Base-by-base conservation (phyloP, 768 basidiomycete genomes). In the Russula lepida region DNA sequence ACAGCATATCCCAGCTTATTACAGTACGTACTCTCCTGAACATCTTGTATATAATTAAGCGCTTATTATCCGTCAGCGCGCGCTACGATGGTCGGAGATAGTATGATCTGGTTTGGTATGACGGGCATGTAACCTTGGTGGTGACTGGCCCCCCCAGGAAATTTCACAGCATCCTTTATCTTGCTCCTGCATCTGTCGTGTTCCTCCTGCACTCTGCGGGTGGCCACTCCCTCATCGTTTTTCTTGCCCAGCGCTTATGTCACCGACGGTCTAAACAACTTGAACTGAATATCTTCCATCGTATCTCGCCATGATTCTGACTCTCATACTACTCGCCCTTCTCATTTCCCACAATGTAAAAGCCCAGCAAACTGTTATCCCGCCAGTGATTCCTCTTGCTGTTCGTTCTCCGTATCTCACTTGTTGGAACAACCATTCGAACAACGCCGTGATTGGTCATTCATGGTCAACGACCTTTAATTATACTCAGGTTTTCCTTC, bases 321-420 rank as follows among this genome's bases (percentile, higher is more conserved):
- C 12, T 35, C 25, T 32, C 54, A 8, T 63, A 30, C 4, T 61
- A 17, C 21, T 62, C 17, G 6, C 15, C 0, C 17, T 62, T 17
- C 6, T 44, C 23, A 15, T 60, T 47, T 19, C 21, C 5, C 25
- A 1, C 4, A 17, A 8, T 27, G 60, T 23, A 25, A 37, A 9
- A 37, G 33, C 63, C 19, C 64, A 63, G 33, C 59, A 64, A 43
- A 52, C 69, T 0, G 39, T 70, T 61, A 64, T 64, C 33, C 70
- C 70, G 4, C 57, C 67, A 12, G 62, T 61, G 33, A 49, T 69
- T 32, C 71, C 71, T 28, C 64, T 71, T 21, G 64, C 68, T 23
- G 65, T 70, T 32, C 66, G 69, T n/a, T 68, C 69, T 15, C 69
- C 71, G 11, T 69, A 69, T 58, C 53, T 70, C 25, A 69, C 58